Evolutionary conservation across 2,329 filamentous ascomycete genomes (phyloP).

Genomic region (Aspergillus uvarum): DNA sequence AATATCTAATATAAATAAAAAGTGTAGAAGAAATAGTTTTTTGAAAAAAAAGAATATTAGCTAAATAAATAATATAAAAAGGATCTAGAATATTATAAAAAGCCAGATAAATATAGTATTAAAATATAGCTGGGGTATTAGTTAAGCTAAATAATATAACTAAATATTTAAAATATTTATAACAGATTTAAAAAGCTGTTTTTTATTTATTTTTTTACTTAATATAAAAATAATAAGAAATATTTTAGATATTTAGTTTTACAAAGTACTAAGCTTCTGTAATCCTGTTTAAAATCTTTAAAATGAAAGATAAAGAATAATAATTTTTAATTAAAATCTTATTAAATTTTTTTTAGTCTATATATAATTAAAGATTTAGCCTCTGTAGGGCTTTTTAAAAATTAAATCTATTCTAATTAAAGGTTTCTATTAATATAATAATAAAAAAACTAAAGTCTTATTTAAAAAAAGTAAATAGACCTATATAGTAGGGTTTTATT

Average conservation of each 20-base stretch:
- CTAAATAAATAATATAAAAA: background rate
- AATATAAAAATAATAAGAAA: background rate
- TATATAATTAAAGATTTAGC: background rate
- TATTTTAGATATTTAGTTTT: background rate
- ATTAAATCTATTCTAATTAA: constrained; percentile 1
- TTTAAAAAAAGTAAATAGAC: background rate
- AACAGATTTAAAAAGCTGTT: too few species aligned
- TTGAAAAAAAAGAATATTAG: background rate
- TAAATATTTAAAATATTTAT: background rate
- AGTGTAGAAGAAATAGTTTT: background rate
- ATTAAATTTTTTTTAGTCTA: background rate
- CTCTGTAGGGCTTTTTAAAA: background rate
- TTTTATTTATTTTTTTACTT: background rate
- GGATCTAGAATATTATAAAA: too few species aligned
- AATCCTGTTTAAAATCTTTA: background rate
- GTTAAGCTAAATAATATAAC: background rate
- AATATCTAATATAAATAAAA: background rate
- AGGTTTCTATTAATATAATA: constrained; percentile 4
- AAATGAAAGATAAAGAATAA: background rate
- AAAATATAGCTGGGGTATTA: too few species aligned
- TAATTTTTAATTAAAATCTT: background rate
- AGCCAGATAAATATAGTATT: too few species aligned
- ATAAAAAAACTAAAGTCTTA: background rate
- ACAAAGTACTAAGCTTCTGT: background rate
- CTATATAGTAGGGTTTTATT: too few species aligned